Conservation (phyloP, 108 stramenopile species). For the Mediolabrus comicus region DNA sequence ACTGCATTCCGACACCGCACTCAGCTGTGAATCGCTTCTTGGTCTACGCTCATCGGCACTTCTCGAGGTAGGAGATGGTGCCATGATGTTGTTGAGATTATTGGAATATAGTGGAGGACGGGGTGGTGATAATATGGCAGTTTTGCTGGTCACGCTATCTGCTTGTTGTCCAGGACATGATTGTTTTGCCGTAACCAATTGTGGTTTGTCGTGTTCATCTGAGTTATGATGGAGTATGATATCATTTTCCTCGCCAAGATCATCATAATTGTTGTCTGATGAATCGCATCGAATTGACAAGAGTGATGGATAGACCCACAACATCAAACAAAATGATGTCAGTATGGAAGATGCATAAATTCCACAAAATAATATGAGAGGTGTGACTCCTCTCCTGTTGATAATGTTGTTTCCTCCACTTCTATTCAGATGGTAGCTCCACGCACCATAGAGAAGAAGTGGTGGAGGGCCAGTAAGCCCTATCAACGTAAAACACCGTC, state of each 20-base stretch:
- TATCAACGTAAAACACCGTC: conserved; percentile 3
- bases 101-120: not conserved
- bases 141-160: not conserved
- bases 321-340: not conserved
- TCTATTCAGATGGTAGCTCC: conserved; percentile 1
- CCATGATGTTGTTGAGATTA: not conserved
- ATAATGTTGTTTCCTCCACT: not conserved
- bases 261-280: not conserved
- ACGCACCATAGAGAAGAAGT: not conserved
- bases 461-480: not conserved
- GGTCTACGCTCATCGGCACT: conserved; percentile 19
- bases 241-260: not conserved
- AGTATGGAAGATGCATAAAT: conserved; percentile 12
- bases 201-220: not conserved
- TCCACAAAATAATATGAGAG: not conserved
- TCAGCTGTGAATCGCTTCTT: conserved; percentile 35
- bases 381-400: not conserved
- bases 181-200: not conserved
- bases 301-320: not conserved
- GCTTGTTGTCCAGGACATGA: too few species aligned
- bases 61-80: not conserved
- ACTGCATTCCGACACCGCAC: conserved; percentile 30
- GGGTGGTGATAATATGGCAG: not conserved
- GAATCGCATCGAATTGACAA: not conserved
- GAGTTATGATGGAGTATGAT: not conserved